Base-by-base conservation (phyloP, 257 asterid genomes). In the Rehmannia glutinosa region DNA sequence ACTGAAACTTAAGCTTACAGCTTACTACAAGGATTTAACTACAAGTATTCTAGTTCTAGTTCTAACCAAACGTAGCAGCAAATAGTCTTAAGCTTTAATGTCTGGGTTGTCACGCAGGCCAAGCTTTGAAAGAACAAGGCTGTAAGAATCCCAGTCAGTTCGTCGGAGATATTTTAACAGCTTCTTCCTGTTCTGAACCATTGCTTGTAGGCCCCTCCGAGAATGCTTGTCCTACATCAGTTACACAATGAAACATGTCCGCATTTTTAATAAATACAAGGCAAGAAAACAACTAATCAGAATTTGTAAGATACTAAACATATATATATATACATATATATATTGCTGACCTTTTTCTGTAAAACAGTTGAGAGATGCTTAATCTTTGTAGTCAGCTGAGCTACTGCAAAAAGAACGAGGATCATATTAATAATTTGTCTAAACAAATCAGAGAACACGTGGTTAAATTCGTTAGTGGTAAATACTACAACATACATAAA, bases 351-450 rank as follows among this genome's bases (percentile, higher is more conserved):
- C 88, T 90, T 90, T 58, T 87, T 87, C 68, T 77, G 81, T 62
- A 90, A 72, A 74, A 69, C 87, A 2, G 74, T 38, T 47, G 89
- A 72, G n/a, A 87, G 83, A 73, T 90, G 89, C 74, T 83, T 80
- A 16, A 90, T 90, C 85, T 87, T 87, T 62, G 93, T 85, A 1
- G 95, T 87, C 63, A 87, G 89, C 50, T 85, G 95, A 41, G 95
- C 97, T 71, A 87, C 93, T 87, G 84, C 75, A 70, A 49, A 32
- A 36, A 55, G 27, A 68, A 45, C 8, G 53, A 60, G 30, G 25
- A 19, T n/a, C 28, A n/a, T 32, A 8, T 47, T 30, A 28, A 20
- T 10, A 47, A 32, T 27, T 47, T 20, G 51, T 36, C 19, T 21
- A 43, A 13, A 45, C 12, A 43, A 13, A 62, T 50, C 23, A 33